phyloP scores from a whole-genome alignment of 345 rosid genomes.

The Pelargonium nanum region DNA sequence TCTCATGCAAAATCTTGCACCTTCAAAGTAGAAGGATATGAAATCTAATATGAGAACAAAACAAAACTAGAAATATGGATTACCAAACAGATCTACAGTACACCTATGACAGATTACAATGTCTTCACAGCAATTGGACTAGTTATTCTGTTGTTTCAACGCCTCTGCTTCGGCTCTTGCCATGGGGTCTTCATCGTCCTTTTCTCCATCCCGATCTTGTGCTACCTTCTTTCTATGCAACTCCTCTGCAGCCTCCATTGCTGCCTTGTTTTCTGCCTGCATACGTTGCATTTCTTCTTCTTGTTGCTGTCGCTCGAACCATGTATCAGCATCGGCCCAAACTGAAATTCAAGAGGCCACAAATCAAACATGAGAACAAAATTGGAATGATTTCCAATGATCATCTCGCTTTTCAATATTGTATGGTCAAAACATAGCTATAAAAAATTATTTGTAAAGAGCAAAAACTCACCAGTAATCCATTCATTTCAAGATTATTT shows the following conservation, averaged over 20 bases:
- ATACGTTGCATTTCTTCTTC: conserved; percentile 73
- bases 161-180: conserved; percentile 66
- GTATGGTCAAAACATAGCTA: no score
- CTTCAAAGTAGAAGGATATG: no score
- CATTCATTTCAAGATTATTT: no score
- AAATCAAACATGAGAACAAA: neutral
- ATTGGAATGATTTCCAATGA: neutral
- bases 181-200: conserved; percentile 89
- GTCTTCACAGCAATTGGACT: neutral
- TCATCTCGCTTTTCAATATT: no score
- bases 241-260: conserved; percentile 84
- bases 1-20: no score
- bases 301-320: conserved; percentile 94
- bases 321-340: conserved; percentile 98
- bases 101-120: neutral
- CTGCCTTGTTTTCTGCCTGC: conserved; percentile 78
- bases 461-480: no score
- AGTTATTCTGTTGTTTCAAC: conserved; percentile 12
- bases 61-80: no score
- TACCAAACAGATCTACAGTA: no score
- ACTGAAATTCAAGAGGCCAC: conserved; percentile 32
- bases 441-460: no score
- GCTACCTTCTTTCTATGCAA: conserved; percentile 81
- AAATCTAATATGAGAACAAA: no score
- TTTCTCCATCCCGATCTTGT: conserved; percentile 78